These are phyloP conservation scores for Lichtheimia hyalospora DNA, from an alignment of 371 early-diverging fungal species.

Conservation along the genomic window DNA sequence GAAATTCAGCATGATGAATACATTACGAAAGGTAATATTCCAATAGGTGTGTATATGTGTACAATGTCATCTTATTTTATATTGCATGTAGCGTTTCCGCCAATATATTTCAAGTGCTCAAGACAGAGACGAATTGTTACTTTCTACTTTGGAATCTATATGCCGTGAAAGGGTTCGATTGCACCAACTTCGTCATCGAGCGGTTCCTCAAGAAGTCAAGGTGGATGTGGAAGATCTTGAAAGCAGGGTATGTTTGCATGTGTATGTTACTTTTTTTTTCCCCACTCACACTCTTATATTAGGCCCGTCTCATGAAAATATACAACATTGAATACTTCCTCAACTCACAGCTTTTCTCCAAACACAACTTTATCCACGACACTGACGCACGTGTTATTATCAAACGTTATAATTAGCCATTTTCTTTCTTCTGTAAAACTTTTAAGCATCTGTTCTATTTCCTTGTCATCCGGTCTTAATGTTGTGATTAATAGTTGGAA, in stretches of 20 bases:
- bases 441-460: not conserved
- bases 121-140: slow-evolving; percentile 81
- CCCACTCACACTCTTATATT: not conserved
- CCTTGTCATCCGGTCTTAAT: not conserved
- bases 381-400: slow-evolving; percentile 34
- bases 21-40: slow-evolving; percentile 70
- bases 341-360: slow-evolving; percentile 41
- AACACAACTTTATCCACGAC: slow-evolving; percentile 43
- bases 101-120: slow-evolving; percentile 79
- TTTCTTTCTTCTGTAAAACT: not conserved
- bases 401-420: slow-evolving; percentile 19
- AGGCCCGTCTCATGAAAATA: slow-evolving; percentile 60
- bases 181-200: slow-evolving; percentile 59
- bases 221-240: slow-evolving; percentile 68
- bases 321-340: slow-evolving; percentile 67
- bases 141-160: slow-evolving; percentile 72
- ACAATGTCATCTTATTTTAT: not conserved
- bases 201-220: slow-evolving; percentile 57
- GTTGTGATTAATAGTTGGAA: not conserved
- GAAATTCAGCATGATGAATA: slow-evolving; percentile 91
- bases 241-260: slow-evolving; percentile 25
- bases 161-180: slow-evolving; percentile 77
- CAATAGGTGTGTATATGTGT: no score
- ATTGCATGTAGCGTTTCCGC: slow-evolving; percentile 65
- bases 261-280: not conserved